Evolutionary conservation across 257 asterid genomes (phyloP).

Genomic region (Petunia axillaris): DNA sequence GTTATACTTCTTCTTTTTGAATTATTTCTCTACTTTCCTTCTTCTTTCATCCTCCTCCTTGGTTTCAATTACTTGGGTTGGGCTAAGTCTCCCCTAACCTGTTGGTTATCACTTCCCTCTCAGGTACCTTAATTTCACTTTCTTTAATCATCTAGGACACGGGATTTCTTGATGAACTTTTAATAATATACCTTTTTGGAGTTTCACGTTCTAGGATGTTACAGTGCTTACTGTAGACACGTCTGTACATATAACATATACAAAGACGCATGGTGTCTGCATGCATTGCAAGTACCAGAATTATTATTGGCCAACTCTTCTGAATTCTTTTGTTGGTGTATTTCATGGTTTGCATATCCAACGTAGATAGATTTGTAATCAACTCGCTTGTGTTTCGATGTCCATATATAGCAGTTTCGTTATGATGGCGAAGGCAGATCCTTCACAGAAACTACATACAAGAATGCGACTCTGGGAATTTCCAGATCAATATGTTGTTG

Average conservation of each 20-base stretch:
- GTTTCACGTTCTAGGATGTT: neutral
- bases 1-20: no score
- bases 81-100: neutral
- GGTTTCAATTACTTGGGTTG: neutral
- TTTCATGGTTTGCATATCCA: neutral
- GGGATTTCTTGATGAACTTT: neutral
- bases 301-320: neutral
- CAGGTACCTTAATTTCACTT: constrained; percentile 1
- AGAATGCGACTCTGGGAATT: constrained; percentile 95
- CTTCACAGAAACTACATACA: constrained; percentile 63
- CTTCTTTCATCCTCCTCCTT: neutral
- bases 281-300: constrained; percentile 5
- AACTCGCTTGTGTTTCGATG: neutral
- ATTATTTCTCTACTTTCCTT: neutral
- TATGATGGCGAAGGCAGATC: constrained; percentile 83
- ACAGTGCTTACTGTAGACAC: neutral
- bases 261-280: neutral
- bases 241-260: neutral
- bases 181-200: neutral
- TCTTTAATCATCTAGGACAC: neutral
- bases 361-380: neutral
- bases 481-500: constrained; percentile 74
- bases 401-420: constrained; percentile 35
- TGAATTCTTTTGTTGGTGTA: neutral
- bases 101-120: neutral